phyloP scores from a whole-genome alignment of 2,329 filamentous ascomycete species.

The Immersiporthe knoxdaviesiana region DNA sequence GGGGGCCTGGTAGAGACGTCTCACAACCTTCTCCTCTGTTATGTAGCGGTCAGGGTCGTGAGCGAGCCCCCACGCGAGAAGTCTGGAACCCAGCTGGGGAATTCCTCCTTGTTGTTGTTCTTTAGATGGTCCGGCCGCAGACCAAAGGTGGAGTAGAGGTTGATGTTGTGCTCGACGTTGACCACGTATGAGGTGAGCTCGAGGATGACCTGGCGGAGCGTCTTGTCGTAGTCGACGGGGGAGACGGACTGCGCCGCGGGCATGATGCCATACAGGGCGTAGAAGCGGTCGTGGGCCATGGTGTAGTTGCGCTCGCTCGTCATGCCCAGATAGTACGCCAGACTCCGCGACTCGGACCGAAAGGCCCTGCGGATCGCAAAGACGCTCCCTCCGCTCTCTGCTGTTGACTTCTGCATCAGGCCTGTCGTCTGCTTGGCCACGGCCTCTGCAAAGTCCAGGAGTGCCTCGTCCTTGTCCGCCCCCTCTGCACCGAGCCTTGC shows the following conservation, averaged over 20 bases:
- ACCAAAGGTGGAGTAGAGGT: neutral
- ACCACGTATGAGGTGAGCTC: slow-evolving; percentile 6
- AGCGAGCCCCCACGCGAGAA: neutral
- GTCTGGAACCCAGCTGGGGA: slow-evolving; percentile 14
- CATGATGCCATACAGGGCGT: slow-evolving; percentile 15
- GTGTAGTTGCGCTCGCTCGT: slow-evolving; percentile 8
- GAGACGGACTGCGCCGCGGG: slow-evolving; percentile 1
- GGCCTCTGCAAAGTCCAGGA: neutral
- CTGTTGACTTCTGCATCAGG: neutral
- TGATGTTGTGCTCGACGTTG: slow-evolving; percentile 12
- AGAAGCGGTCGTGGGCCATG: slow-evolving; percentile 6
- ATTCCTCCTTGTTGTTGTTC: neutral
- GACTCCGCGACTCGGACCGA: neutral
- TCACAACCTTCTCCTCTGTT: neutral
- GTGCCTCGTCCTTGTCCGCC: neutral
- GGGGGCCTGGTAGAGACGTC: neutral
- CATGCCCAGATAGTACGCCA: slow-evolving; percentile 10
- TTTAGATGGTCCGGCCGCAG: neutral
- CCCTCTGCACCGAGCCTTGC: neutral
- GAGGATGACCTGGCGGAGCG: neutral
- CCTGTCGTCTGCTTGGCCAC: neutral
- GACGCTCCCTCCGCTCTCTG: slow-evolving; percentile 1
- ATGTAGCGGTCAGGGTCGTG: neutral
- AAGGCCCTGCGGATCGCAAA: slow-evolving; percentile 6
- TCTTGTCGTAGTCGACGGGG: slow-evolving; percentile 9